Conservation (phyloP, 768 basidiomycete species). For the Russula sp. region DNA sequence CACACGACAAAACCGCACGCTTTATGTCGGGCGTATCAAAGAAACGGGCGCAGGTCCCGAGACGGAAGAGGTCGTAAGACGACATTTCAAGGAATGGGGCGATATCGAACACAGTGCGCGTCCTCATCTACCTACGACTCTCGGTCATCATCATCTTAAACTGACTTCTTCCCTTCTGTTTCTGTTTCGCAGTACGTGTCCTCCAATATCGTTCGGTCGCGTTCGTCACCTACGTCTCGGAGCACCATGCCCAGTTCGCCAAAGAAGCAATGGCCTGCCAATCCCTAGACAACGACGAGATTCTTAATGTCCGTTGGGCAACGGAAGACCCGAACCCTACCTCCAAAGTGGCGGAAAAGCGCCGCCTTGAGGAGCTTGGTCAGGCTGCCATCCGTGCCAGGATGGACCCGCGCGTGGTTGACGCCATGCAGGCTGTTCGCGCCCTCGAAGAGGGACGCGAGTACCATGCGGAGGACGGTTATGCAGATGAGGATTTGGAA, state of each 20-base stretch:
- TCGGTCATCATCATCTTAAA: neutral
- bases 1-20: constrained; percentile 86
- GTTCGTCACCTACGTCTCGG: constrained; percentile 91
- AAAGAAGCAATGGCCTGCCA: constrained; percentile 99
- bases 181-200: constrained; percentile 61
- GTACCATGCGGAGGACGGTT: constrained; percentile 20
- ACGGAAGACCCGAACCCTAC: constrained; percentile 98
- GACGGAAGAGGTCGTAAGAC: constrained; percentile 84
- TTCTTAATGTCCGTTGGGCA: constrained; percentile 98
- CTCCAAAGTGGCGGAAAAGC: constrained; percentile 81
- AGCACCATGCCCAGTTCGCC: constrained; percentile 88
- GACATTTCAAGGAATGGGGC: constrained; percentile 97
- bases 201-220: constrained; percentile 93
- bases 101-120: constrained; percentile 86
- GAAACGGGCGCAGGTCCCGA: constrained; percentile 86
- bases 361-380: constrained; percentile 78
- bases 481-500: constrained; percentile 39
- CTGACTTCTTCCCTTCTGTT: neutral
- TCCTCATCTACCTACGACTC: constrained; percentile 30
- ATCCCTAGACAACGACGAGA: constrained; percentile 94
- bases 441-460: constrained; percentile 80
- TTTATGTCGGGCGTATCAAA: constrained; percentile 93
- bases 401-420: constrained; percentile 85
- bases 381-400: constrained; percentile 79
- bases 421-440: constrained; percentile 81